Evolutionary conservation across 768 basidiomycete species (phyloP).

Genomic region (Cystofilobasidium capitatum): DNA sequence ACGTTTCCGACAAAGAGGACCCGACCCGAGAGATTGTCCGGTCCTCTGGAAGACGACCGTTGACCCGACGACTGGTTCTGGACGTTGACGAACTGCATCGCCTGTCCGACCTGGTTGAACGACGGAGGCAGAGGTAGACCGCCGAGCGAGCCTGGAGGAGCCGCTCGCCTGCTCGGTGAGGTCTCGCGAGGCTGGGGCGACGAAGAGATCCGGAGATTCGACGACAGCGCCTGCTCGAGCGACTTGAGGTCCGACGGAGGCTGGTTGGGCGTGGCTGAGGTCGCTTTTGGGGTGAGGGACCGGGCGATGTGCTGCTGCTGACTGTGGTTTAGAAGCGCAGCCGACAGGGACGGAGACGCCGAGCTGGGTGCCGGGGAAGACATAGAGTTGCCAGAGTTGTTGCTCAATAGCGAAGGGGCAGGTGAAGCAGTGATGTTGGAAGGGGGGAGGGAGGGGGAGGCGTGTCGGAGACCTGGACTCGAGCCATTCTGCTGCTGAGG

Average conservation of each 20-base stretch:
- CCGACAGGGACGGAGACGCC: neutral
- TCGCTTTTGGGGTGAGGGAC: neutral
- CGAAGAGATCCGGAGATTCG: neutral
- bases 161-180: neutral
- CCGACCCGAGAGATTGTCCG: conserved; percentile 21
- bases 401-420: no score
- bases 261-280: neutral
- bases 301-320: neutral
- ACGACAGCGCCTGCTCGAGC: neutral
- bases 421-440: neutral
- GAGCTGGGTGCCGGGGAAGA: neutral
- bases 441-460: neutral
- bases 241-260: neutral
- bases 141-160: conserved; percentile 8
- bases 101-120: conserved; percentile 4
- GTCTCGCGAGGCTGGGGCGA: neutral
- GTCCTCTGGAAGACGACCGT: neutral
- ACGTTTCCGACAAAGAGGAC: conserved; percentile 82
- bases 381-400: no score
- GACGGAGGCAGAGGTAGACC: conserved; percentile 12
- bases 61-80: neutral
- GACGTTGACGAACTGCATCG: neutral
- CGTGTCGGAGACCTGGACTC: neutral
- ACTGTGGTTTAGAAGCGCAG: conserved; percentile 1
- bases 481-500: no score